phyloP scores from a whole-genome alignment of 2,329 filamentous ascomycete species.

The Pseudogymnoascus sp. region DNA sequence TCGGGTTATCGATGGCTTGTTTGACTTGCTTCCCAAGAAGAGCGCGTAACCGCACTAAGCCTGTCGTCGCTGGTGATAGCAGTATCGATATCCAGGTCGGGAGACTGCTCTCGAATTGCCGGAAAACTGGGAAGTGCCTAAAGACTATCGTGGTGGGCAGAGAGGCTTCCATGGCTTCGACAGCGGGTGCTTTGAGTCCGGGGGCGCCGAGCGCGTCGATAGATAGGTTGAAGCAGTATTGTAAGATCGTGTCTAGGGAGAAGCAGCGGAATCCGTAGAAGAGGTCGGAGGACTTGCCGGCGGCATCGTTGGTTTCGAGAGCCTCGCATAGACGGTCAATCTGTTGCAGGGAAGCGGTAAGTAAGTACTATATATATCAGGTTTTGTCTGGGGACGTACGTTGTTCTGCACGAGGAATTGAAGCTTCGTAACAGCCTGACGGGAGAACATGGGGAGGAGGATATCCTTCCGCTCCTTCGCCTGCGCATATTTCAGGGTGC shows the following conservation, averaged over 20 bases:
- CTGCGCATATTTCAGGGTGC: conserved; percentile 29
- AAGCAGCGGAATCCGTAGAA: conserved; percentile 26
- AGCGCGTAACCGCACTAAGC: conserved; percentile 14
- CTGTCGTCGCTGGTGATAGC: conserved; percentile 16
- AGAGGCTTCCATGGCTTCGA: conserved; percentile 30
- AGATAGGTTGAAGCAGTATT: conserved; percentile 31
- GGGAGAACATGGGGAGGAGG: conserved; percentile 32
- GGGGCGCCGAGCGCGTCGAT: conserved; percentile 29
- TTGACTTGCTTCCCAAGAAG: conserved; percentile 20
- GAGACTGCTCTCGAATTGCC: conserved; percentile 13
- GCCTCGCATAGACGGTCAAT: conserved; percentile 24
- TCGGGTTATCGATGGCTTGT: conserved; percentile 19
- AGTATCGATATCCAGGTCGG: conserved; percentile 15
- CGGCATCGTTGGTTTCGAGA: conserved; percentile 19
- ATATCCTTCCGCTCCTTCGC: conserved; percentile 32
- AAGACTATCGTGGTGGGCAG: conserved; percentile 27
- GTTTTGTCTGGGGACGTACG: conserved; percentile 11
- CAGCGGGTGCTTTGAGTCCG: conserved; percentile 31
- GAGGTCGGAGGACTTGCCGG: conserved; percentile 18
- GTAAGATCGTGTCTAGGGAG: conserved; percentile 28
- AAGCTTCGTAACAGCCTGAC: conserved; percentile 25
- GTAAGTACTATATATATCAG: neutral
- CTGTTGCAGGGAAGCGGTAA: conserved; percentile 7
- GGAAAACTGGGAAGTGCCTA: conserved; percentile 27
- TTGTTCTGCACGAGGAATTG: conserved; percentile 28